Evolutionary conservation across 108 stramenopile genomes (phyloP).

Genomic region (Nannochloropsis oceanica): DNA sequence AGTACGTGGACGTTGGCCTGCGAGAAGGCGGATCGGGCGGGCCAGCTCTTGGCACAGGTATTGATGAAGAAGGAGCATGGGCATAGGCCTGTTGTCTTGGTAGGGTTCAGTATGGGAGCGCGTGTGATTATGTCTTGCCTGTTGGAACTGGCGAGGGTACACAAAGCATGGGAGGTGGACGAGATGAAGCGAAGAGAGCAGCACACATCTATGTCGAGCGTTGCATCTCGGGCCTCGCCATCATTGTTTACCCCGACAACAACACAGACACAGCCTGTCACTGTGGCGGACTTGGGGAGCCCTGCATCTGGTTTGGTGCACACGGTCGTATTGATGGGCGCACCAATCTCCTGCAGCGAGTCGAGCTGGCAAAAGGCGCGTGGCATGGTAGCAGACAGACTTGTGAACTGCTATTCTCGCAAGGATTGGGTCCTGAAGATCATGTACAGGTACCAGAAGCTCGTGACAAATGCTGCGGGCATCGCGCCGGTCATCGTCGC

Average conservation of each 20-base stretch:
- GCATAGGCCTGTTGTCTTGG: constrained; percentile 14
- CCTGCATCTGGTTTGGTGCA: constrained; percentile 15
- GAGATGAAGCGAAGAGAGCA: background rate
- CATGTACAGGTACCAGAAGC: constrained; percentile 4
- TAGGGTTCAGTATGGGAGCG: constrained; percentile 16
- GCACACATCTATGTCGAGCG: background rate
- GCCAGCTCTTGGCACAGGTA: constrained; percentile 16
- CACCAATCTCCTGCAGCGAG: background rate
- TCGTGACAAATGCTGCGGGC: background rate
- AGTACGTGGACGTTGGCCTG: background rate
- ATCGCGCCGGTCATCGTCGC: background rate
- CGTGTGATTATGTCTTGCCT: constrained; percentile 24
- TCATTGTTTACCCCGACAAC: background rate
- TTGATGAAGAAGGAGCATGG: constrained; percentile 21
- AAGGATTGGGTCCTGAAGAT: constrained; percentile 17
- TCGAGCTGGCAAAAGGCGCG: constrained; percentile 13
- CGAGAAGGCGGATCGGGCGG: constrained; percentile 25
- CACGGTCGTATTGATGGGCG: constrained; percentile 24
- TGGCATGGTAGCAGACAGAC: constrained; percentile 9
- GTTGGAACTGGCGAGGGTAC: constrained; percentile 22
- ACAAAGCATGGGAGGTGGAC: constrained; percentile 17
- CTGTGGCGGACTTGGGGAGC: background rate
- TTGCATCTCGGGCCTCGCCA: background rate
- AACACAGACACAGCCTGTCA: background rate
- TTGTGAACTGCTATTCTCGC: constrained; percentile 23